Base-by-base conservation (phyloP, 2,329 filamentous ascomycete species). In the Monosporascus sp. region DNA sequence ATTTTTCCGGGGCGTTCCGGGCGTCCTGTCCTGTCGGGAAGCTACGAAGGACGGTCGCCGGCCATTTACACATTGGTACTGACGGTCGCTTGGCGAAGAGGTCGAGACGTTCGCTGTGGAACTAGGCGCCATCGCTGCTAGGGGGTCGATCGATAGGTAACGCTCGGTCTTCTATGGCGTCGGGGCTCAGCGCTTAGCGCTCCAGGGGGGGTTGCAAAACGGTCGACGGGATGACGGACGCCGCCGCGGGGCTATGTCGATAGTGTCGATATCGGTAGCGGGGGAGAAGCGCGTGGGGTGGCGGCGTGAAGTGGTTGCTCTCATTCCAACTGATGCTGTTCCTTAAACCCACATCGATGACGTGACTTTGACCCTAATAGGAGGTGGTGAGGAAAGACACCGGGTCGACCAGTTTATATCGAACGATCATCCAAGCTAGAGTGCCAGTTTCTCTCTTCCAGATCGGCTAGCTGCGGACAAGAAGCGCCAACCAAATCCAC, bases 1-100 rank as follows among this genome's bases (percentile, higher is more conserved):
- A 61, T 82, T 82, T 24, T 88, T 82, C 60, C 81, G 83, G 19
- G 85, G 84, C 44, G 81, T 84, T 52, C 78, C 77, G 55, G 76
- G 73, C 66, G 51, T 72, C 65, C 73, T 73, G 60, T 78, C 79
- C 59, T 74, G 74, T 59, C 65, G 58, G 17, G 71, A 67, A 52
- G 70, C 72, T 60, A 68, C 71, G 43, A 67, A 66, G 46, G 70
- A 66, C 50, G 70, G 43, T 27, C 43, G 64, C 52, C 70, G 73
- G 58, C 73, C 74, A 72, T 78, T 79, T 50, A 66, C 61, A 11
- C 53, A 54, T 52, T 74, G 72, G 61, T 75, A 72, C 54, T 70
- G 70, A 53, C 69, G 69, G 53, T 74, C 70, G 62, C 62, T 61
- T 22, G 65, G 60, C 49, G 64, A 55, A 54, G 57, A 63, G 24